phyloP scores from a whole-genome alignment of 2,329 filamentous ascomycete genomes.

The Microdochium paspali region DNA sequence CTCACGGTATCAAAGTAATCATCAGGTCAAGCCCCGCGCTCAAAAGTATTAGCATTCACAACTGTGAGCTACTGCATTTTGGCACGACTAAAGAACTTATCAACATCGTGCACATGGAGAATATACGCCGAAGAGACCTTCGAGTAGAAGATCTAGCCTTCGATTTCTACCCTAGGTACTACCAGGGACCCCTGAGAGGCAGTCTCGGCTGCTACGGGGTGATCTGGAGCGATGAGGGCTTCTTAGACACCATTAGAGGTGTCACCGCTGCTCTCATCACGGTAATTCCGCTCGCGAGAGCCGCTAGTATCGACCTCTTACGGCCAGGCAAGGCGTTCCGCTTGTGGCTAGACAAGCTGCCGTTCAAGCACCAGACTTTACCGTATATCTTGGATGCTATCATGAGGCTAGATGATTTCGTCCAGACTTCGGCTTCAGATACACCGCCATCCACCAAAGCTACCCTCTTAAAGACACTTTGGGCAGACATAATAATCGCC shows the following conservation, averaged over 20 bases:
- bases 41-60: conserved; percentile 12
- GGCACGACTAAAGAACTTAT: conserved; percentile 9
- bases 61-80: conserved; percentile 20
- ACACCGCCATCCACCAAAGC: neutral
- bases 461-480: conserved; percentile 4
- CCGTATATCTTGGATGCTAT: conserved; percentile 10
- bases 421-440: conserved; percentile 1
- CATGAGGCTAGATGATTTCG: neutral
- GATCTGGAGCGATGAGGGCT: conserved; percentile 9
- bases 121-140: neutral
- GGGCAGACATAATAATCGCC: conserved; percentile 10
- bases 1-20: conserved; percentile 7
- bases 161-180: conserved; percentile 5
- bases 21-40: conserved; percentile 11
- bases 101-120: conserved; percentile 7
- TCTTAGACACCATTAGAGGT: conserved; percentile 7
- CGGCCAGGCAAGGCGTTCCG: conserved; percentile 14
- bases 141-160: conserved; percentile 7
- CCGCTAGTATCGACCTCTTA: conserved; percentile 11
- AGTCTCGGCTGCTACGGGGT: conserved; percentile 9
- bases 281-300: conserved; percentile 5
- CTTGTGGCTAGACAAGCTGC: conserved; percentile 14
- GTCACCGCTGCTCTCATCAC: conserved; percentile 7
- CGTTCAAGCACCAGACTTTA: conserved; percentile 8
- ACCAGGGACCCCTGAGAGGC: conserved; percentile 7